Evolutionary conservation across 2,329 filamentous ascomycete genomes (phyloP), one percentile per base, ranked within the genome.

Genomic region (Ophiocordyceps camponoti-rufipedis): DNA sequence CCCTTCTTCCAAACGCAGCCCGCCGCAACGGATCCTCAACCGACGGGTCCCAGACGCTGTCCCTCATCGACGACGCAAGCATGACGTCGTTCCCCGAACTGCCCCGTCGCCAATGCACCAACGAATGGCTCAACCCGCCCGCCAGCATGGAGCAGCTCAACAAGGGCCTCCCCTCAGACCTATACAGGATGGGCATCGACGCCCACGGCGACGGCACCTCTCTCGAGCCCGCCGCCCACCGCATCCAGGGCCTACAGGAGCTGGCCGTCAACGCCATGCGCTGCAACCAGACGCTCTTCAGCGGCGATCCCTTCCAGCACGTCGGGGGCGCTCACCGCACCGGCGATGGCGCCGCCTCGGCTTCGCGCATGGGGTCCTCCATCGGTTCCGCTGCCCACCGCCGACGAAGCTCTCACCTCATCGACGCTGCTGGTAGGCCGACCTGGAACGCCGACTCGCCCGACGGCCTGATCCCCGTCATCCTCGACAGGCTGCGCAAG

Each of bases 81-180:
- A 59, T 63, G 6, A 59, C 55, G 2, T 63, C 58, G 10, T 65
- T 64, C 44, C 60, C 60, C 12, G 52, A 54, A 23, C 51, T 64
- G 9, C 50, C 48, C 10, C 52, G 56, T 10, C 56, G 60, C 5
- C 55, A 58, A 9, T 58, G 54, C 39, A 64, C 60, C 0, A 47
- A 51, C 10, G 62, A 63, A 5, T 60, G 58, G 58, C 41, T 55
- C n/a, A 56, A 48, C 7, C 53, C 58, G 2, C 52, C 53, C 2
- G 44, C 45, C 1, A 48, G 50, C 1, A 43, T 54, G 2, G 50
- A 54, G 13, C 49, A 53, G 3, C 28, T 49, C 16, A 48, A 45
- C 4, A 29, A 38, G 14, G 9, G 28, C 11, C 28, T 40, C 12
- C 41, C 46, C 1, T 46, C 51, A 4, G 51, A 53, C 11, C 31